phyloP scores from a whole-genome alignment of 225 moss, liverwort and hornwort genomes.

The Polytrichum formosum region DNA sequence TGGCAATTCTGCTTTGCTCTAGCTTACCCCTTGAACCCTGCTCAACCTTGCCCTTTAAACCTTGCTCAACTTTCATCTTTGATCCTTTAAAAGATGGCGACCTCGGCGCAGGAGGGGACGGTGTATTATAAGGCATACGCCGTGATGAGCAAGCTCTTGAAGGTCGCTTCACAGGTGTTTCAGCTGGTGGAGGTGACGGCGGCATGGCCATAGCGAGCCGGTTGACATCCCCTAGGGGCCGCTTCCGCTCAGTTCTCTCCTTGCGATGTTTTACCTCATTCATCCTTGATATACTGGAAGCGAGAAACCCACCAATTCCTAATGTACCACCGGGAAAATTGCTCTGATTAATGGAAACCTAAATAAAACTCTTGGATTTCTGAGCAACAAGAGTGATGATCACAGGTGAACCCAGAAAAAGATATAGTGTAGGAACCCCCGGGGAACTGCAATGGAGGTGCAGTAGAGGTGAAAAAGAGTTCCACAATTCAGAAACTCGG shows the following conservation, averaged over 20 bases:
- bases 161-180: conserved; percentile 37
- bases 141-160: conserved; percentile 58
- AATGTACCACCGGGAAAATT: not conserved
- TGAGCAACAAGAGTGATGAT: not conserved
- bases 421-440: not conserved
- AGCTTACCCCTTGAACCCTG: conserved; percentile 4
- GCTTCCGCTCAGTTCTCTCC: conserved; percentile 57
- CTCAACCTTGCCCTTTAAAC: too few relatives aligned
- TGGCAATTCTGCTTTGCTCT: conserved; percentile 9
- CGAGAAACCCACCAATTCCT: not conserved
- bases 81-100: conserved; percentile 4
- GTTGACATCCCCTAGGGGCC: conserved; percentile 32
- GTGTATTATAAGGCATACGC: conserved; percentile 5
- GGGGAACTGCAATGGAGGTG: not conserved
- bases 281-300: conserved; percentile 31
- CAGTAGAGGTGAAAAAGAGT: not conserved
- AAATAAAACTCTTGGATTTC: not conserved
- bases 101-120: conserved; percentile 14
- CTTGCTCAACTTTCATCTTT: too few relatives aligned
- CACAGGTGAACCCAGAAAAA: not conserved
- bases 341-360: not conserved
- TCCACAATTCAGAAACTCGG: not conserved
- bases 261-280: conserved; percentile 34
- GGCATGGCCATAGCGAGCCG: conserved; percentile 24
- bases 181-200: conserved; percentile 22